Base-by-base conservation (phyloP, 169 alveolate genomes). In the Eimeria maxima region DNA sequence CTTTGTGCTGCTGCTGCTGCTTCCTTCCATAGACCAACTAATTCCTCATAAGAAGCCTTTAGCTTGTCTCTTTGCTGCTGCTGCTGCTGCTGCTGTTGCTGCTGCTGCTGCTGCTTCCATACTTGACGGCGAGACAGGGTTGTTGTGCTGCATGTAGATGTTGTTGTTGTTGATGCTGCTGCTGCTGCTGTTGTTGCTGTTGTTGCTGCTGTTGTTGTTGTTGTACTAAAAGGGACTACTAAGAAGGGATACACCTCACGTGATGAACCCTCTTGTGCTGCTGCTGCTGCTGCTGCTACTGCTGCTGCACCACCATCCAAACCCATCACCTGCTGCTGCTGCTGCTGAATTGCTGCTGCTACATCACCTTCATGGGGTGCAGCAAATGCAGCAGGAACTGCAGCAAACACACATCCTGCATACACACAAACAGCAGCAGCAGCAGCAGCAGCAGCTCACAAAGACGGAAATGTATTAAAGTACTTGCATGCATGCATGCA, bases 51-150 rank as follows among this genome's bases (percentile, higher is more conserved):
- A 53, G 60, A 53, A 8, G 78, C 7, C 16, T 27, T 67, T 10
- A 27, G 38, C 78, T n/a, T 67, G 10, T 22, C 27, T n/a, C 44
- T 22, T 6, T 16, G 7, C 78, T 67, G 78, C 78, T 67, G 78
- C 78, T 67, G 78, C 20, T 67, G 78, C 78, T 67, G 78, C 78
- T 67, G 78, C 78, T 10, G 78, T 27, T n/a, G 78, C 44, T 67
- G 78, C 44, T 22, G 78, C 78, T 10, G 78, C 20, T 67, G 78
- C 27, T n/a, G 38, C 38, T 27, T 27, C 78, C 38, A 27, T 67
- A 16, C 78, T 16, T 67, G 44, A 6, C 78, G 6, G 13, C 44
- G 6, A n/a, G n/a, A n/a, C n/a, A n/a, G n/a, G n/a, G n/a, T n/a
- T n/a, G n/a, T n/a, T n/a, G n/a, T n/a, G n/a, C n/a, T n/a, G n/a